Evolutionary conservation across 129 eudicot species (phyloP).

Genomic region (Scalesia atractyloides): DNA sequence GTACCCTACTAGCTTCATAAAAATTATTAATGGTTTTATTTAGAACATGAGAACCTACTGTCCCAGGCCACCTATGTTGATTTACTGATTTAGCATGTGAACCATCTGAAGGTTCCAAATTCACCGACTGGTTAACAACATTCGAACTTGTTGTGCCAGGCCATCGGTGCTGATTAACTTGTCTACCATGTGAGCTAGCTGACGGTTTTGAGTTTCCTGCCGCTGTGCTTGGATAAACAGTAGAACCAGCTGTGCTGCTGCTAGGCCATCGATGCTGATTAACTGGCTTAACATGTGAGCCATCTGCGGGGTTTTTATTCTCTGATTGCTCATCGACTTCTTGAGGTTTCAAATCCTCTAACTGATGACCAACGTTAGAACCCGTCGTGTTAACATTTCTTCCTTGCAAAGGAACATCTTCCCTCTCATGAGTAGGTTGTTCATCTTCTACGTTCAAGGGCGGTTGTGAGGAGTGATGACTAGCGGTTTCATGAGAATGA

Average conservation of each 20-base stretch:
- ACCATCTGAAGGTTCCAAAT: slow-evolving; percentile 50
- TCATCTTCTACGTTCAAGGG: slow-evolving; percentile 46
- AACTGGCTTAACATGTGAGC: slow-evolving; percentile 33
- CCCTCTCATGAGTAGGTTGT: slow-evolving; percentile 58
- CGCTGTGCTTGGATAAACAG: slow-evolving; percentile 53
- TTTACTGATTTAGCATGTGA: slow-evolving; percentile 47
- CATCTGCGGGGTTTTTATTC: slow-evolving; percentile 2
- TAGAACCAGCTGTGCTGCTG: slow-evolving; percentile 29
- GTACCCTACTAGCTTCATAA: slow-evolving; percentile 31
- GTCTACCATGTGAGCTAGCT: slow-evolving; percentile 41
- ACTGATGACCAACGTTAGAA: slow-evolving; percentile 2
- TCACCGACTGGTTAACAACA: slow-evolving; percentile 25
- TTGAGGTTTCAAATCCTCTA: slow-evolving; percentile 39
- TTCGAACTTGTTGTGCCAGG: slow-evolving; percentile 43
- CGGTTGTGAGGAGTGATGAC: slow-evolving; percentile 52
- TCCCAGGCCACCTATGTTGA: slow-evolving; percentile 88
- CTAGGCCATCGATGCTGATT: slow-evolving; percentile 72
- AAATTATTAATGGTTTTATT: slow-evolving; percentile 42
- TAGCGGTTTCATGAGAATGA: slow-evolving; percentile 33
- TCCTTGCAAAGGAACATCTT: slow-evolving; percentile 53
- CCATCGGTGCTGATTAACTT: slow-evolving; percentile 64
- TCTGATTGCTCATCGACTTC: slow-evolving; percentile 28
- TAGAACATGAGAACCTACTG: slow-evolving; percentile 40
- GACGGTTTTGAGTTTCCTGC: slow-evolving; percentile 35
- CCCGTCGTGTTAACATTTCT: slow-evolving; percentile 47